These are phyloP conservation scores for Vickermania spadyakhi DNA, from an alignment of 208 protist genomes.

Conservation along the genomic window DNA sequence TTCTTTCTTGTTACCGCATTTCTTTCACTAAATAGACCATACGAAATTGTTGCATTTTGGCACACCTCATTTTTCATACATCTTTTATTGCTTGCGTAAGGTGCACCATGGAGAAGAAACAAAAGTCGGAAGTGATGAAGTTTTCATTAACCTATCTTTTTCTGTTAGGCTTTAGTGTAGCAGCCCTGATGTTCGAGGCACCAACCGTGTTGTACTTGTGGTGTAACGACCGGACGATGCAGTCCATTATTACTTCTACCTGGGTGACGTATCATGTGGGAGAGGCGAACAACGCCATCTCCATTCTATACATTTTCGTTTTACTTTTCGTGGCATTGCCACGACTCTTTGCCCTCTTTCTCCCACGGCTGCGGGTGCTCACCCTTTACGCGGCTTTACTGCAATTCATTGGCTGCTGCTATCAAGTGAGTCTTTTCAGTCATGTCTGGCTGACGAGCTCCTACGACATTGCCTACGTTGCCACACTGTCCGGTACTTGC, in stretches of 20 bases:
- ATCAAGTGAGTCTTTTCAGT: slow-evolving; percentile 16
- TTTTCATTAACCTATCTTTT: background rate
- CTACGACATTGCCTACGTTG: background rate
- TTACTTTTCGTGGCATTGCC: slow-evolving; percentile 22
- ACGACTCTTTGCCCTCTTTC: slow-evolving; percentile 17
- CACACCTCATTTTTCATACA: slow-evolving; percentile 1
- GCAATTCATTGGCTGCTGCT: slow-evolving; percentile 21
- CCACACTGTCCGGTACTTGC: background rate
- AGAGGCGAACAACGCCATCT: slow-evolving; percentile 4
- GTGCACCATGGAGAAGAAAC: background rate
- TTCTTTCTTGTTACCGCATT: slow-evolving; percentile 1
- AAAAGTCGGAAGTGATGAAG: background rate
- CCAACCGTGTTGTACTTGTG: slow-evolving; percentile 20
- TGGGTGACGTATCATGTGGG: slow-evolving; percentile 1
- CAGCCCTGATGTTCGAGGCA: slow-evolving; percentile 3
- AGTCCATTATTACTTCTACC: slow-evolving; percentile 8
- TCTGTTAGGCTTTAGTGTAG: background rate
- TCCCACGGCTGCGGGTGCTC: slow-evolving; percentile 26
- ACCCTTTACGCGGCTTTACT: slow-evolving; percentile 27
- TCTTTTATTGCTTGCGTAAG: background rate
- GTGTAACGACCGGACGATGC: slow-evolving; percentile 13
- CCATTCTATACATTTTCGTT: slow-evolving; percentile 25
- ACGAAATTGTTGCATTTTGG: too few species aligned
- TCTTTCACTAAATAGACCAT: slow-evolving; percentile 1
- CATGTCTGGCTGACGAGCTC: background rate